Evolutionary conservation across 345 rosid species (phyloP).

Genomic region (Citrus reticulata): DNA sequence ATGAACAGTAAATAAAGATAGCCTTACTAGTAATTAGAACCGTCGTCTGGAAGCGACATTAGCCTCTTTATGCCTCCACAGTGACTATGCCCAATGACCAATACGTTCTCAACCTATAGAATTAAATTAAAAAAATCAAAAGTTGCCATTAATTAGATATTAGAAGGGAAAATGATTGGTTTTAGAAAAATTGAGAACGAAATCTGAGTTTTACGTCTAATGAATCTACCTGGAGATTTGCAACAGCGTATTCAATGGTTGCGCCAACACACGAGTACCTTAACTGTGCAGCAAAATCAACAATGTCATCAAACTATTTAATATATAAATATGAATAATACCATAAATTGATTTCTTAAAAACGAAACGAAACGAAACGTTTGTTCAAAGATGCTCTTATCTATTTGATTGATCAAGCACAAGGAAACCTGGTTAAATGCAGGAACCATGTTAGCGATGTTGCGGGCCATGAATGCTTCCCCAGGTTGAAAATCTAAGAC

Average conservation of each 20-base stretch:
- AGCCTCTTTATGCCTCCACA: conserved; percentile 29
- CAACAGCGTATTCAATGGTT: conserved; percentile 21
- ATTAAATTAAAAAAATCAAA: neutral
- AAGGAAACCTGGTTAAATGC: conserved; percentile 37
- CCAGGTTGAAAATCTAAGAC: conserved; percentile 49
- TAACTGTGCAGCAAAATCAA: conserved; percentile 6
- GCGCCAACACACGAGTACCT: conserved; percentile 23
- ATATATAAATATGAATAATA: neutral
- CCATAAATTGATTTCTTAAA: too few species aligned
- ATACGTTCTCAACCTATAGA: conserved; percentile 18
- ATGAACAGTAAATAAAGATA: too few species aligned
- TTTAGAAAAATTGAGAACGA: neutral
- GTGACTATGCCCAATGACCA: conserved; percentile 19
- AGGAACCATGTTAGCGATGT: conserved; percentile 55
- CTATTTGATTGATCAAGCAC: neutral
- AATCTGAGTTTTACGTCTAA: neutral
- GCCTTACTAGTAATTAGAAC: conserved; percentile 12
- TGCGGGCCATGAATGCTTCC: conserved; percentile 48
- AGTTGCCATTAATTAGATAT: neutral
- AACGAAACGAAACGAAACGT: too few species aligned
- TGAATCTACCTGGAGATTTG: neutral
- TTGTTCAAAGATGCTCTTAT: too few species aligned
- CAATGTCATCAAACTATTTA: neutral
- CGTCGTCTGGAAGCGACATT: conserved; percentile 13
- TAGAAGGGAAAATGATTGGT: too few species aligned